Base-by-base conservation (phyloP, 768 basidiomycete species). In the Hirschioporus abietinus region DNA sequence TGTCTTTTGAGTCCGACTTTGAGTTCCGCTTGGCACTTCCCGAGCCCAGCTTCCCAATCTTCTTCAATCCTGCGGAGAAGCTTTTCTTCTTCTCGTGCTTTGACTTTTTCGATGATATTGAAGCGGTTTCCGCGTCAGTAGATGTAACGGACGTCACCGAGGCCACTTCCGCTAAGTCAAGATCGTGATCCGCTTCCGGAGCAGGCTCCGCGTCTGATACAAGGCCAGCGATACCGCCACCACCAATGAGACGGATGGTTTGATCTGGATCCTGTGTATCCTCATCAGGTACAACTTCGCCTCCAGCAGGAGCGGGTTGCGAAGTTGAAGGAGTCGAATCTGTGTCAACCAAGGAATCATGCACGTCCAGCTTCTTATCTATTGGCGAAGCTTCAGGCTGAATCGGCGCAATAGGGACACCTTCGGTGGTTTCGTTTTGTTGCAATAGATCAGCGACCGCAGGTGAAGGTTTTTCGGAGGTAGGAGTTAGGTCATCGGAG, bases 231-330 rank as follows among this genome's bases (percentile, higher is more conserved):
- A 78, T 75, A 20, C 85, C 85, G 23, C 83, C 83, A 1, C 81
- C 84, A 23, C 86, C 88, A n/a, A 89, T 82, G 17, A 89, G 74
- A 59, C 86, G 84, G 64, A 89, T 81, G 15, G 85, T 86, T 12
- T 80, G 76, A 60, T 81, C 79, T 23, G 79, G 72, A 24, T 74
- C 70, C 30, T 66, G 63, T 36, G 26, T 24, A 18, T 35, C 63
- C 27, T 24, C 68, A 67, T 25, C 66, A 36, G 10, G 23, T 18
- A 65, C 58, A 23, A 66, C 64, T 23, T 68, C 23, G 58, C 61
- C 57, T 7, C 63, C 60, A 24, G 36, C 63, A 62, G 63, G 62
- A 63, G 70, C 69, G 7, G 66, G 36, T 9, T 64, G 17, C 34
- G 69, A 65, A 24, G 66, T 35, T 17, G 67, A 67, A 12, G 66